Evolutionary conservation across 23 red algal species (phyloP), one percentile per base, ranked within the genome.

Genomic region (Cyanidioschyzon merolae): DNA sequence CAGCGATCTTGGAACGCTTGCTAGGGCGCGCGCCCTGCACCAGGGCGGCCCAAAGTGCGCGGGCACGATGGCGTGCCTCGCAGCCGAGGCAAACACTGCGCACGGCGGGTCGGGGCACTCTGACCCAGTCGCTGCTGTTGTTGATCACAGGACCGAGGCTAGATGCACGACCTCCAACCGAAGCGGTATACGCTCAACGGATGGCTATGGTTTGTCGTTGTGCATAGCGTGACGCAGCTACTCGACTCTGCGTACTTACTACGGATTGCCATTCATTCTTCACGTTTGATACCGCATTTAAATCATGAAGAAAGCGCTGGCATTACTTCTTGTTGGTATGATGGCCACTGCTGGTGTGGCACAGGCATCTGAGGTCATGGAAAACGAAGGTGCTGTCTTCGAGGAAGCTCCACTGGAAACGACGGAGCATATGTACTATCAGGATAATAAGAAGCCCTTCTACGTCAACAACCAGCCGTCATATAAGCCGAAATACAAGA

Each of bases 391-490:
- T 3, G 63, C 7, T 35, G 21, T 12, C 29, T 71, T 32, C 29
- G 63, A 71, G 63, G n/a, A 71, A 27, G 7, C 7, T 25, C 21
- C 21, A 7, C 7, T 25, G 2, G 63, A 71, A 27, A 7, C 12
- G 29, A 71, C 21, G 16, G 63, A 71, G 63, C 63, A 7, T 25
- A 32, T 3, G 16, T 71, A 71, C 63, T 71, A 71, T 27, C 29
- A 25, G 3, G 63, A 32, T 25, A 25, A 71, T 7, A 25, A 71
- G 12, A 25, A 71, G 16, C 12, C 7, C n/a, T 71, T 32, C 29
- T 35, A 71, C n/a, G 63, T 71, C n/a, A 71, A 32, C 63, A 71
- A 71, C 29, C 7, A 71, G 63, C 63, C 63, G 12, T 71, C 63
- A 35, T 71, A 71, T 27, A 25, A 71, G 63, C 63, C 63, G 63